These are phyloP conservation scores for Candida odintsovae DNA, from an alignment of 805 yeast species.

Conservation along the genomic window DNA sequence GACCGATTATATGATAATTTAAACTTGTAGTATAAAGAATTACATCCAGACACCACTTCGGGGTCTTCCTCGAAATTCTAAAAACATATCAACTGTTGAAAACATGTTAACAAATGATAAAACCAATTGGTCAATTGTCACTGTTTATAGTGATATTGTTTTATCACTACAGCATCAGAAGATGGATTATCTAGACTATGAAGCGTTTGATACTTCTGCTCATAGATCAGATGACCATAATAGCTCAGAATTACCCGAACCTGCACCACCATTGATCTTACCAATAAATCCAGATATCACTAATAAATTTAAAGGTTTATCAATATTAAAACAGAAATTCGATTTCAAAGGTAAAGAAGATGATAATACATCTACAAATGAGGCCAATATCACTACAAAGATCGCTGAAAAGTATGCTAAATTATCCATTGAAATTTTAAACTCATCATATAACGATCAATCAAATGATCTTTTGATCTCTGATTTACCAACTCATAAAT, in stretches of 20 bases:
- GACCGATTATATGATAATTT: too few species aligned
- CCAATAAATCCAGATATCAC: conserved; percentile 30
- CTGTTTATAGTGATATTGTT: too few species aligned
- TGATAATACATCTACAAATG: not conserved
- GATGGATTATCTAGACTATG: conserved; percentile 26
- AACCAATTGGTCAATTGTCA: too few species aligned
- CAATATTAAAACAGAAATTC: conserved; percentile 26
- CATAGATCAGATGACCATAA: not conserved
- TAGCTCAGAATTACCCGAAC: conserved; percentile 24
- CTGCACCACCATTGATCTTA: conserved; percentile 34
- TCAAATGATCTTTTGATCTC: conserved; percentile 5
- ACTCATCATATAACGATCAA: conserved; percentile 11
- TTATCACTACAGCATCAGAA: not conserved
- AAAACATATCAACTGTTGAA: not conserved
- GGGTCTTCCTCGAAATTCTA: not conserved
- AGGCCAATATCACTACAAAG: conserved; percentile 6
- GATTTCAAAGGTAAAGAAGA: not conserved
- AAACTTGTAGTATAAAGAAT: not conserved
- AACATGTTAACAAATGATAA: too few species aligned
- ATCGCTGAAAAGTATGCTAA: conserved; percentile 45
- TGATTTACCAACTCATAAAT: conserved; percentile 6
- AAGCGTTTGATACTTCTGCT: conserved; percentile 10
- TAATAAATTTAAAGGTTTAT: conserved; percentile 32
- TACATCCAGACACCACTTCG: not conserved
- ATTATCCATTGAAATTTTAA: conserved; percentile 35